These are phyloP conservation scores for Linum usitatissimum DNA, from an alignment of 345 rosid genomes.

Conservation along the genomic window DNA sequence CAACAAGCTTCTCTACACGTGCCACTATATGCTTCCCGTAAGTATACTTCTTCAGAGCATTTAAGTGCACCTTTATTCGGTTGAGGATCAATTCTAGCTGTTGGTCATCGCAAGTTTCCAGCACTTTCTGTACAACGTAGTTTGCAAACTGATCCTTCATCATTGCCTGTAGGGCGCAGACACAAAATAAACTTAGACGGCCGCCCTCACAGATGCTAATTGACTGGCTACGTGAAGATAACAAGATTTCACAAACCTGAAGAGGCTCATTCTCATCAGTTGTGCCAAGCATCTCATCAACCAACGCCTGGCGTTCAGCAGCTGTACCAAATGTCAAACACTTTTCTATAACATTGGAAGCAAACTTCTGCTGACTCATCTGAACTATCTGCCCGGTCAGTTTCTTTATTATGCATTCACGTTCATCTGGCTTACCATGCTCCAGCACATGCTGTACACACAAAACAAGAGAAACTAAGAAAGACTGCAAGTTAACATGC, in stretches of 20 bases:
- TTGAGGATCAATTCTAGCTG: constrained; percentile 71
- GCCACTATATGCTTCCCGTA: constrained; percentile 97
- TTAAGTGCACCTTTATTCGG: constrained; percentile 82
- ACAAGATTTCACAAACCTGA: constrained; percentile 43
- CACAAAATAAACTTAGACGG: background rate
- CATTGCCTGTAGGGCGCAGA: constrained; percentile 51
- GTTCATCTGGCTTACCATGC: constrained; percentile 87
- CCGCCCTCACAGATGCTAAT: background rate
- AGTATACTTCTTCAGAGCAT: constrained; percentile 84
- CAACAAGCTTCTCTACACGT: constrained; percentile 90
- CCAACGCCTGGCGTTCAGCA: constrained; percentile 58
- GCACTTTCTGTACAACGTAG: constrained; percentile 95
- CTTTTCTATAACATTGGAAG: constrained; percentile 94
- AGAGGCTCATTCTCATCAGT: constrained; percentile 97
- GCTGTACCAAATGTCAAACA: constrained; percentile 76
- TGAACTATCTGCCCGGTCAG: constrained; percentile 78
- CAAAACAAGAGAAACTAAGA: background rate
- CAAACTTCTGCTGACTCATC: constrained; percentile 99
- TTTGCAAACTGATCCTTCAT: constrained; percentile 99
- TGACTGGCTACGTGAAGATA: background rate
- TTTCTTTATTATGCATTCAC: constrained; percentile 60
- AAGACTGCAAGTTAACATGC: background rate
- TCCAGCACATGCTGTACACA: constrained; percentile 76
- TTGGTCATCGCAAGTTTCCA: constrained; percentile 92
- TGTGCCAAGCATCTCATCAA: constrained; percentile 94